A percentile compares a stretch with the other conserved stretches of the same genome.
phyloP scores from a whole-genome alignment of 1,139 yeast species.

The Blastobotrys capitulatus region DNA sequence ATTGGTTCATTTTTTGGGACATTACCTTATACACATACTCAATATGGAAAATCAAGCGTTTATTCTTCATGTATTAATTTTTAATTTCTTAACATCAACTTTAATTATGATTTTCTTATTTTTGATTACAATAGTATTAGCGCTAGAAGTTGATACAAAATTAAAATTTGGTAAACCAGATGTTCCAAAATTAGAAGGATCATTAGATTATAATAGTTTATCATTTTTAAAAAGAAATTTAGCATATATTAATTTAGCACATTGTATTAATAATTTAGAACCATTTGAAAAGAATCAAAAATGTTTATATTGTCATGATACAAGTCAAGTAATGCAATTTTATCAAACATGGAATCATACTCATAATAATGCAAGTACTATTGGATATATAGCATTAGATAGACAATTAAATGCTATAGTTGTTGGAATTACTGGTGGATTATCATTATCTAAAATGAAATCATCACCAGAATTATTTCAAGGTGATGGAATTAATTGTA shows the following conservation, averaged over 20 bases:
- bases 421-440: neutral
- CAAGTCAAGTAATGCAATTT: neutral
- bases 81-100: neutral
- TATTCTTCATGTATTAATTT: slow-evolving; percentile 6
- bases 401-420: neutral
- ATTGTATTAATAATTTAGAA: neutral
- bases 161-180: neutral
- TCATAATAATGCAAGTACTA: neutral
- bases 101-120: neutral
- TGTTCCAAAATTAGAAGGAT: neutral
- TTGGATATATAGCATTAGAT: slow-evolving; percentile 5
- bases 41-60: slow-evolving; percentile 8
- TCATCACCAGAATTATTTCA: neutral
- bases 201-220: neutral
- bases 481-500: neutral
- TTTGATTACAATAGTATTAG: neutral
- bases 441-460: neutral
- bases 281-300: neutral
- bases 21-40: slow-evolving; percentile 8
- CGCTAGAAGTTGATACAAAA: neutral
- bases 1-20: slow-evolving; percentile 1
- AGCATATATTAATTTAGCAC: slow-evolving; percentile 6
- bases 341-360: neutral
- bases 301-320: slow-evolving; percentile 1
- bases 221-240: slow-evolving; percentile 1